These are phyloP conservation scores for Corynespora cassiicola DNA, from an alignment of 2,329 filamentous ascomycete genomes.

Conservation along the genomic window DNA sequence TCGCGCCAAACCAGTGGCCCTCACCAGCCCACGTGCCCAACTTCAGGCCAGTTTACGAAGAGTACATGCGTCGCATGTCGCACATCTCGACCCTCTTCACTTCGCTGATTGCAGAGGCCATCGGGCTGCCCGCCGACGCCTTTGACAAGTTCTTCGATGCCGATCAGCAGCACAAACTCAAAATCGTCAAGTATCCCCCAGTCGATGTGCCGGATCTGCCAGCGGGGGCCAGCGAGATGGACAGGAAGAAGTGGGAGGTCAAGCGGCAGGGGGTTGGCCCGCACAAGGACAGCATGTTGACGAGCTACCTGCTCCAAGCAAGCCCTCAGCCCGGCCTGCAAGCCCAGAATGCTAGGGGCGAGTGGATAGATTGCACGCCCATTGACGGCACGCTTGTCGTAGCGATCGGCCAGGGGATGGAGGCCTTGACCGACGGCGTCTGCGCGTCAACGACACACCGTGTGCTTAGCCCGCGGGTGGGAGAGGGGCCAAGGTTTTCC, in stretches of 20 bases:
- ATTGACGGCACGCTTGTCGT: constrained; percentile 80
- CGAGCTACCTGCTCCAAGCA: constrained; percentile 81
- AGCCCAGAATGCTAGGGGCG: constrained; percentile 78
- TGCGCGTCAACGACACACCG: constrained; percentile 83
- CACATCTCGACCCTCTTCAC: constrained; percentile 76
- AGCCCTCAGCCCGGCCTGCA: constrained; percentile 78
- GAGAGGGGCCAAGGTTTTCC: constrained; percentile 75
- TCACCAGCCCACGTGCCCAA: constrained; percentile 65
- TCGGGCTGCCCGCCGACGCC: constrained; percentile 71
- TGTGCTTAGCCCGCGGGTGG: constrained; percentile 75
- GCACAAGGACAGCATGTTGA: constrained; percentile 86
- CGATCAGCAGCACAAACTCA: constrained; percentile 81
- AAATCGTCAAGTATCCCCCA: constrained; percentile 88
- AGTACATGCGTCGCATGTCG: constrained; percentile 81
- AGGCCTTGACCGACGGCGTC: constrained; percentile 83
- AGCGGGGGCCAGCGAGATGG: constrained; percentile 33
- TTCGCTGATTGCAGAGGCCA: constrained; percentile 82
- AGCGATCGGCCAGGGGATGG: constrained; percentile 85
- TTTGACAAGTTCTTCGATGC: constrained; percentile 81
- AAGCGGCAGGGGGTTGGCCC: constrained; percentile 71
- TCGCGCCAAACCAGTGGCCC: constrained; percentile 83
- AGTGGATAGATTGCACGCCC: constrained; percentile 85
- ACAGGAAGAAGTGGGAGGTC: constrained; percentile 57
- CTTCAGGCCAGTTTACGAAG: constrained; percentile 73
- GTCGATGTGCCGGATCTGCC: constrained; percentile 42